Evolutionary conservation across 352 stramenopile species (phyloP).

Genomic region (Phytophthora multivora): DNA sequence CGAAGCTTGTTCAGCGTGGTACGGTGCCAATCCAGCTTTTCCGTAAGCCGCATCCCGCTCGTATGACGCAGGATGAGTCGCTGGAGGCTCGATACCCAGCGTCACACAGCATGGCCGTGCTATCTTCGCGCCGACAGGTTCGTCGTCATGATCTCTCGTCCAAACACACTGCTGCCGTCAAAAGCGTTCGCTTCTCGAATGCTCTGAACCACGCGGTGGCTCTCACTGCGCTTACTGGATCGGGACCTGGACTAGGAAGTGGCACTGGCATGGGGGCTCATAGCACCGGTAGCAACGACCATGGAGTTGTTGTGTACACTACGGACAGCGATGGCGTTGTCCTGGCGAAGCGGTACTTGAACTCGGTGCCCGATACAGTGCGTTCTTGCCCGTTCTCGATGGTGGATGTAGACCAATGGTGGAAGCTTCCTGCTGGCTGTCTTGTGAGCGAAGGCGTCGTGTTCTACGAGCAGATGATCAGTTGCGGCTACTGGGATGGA

Average conservation of each 20-base stretch:
- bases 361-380: slow-evolving; percentile 66
- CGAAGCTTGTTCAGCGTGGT: slow-evolving; percentile 74
- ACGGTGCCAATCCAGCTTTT: slow-evolving; percentile 82
- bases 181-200: slow-evolving; percentile 82
- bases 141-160: slow-evolving; percentile 80
- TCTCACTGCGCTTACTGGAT: slow-evolving; percentile 46
- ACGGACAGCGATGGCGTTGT: slow-evolving; percentile 79
- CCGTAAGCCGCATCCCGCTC: slow-evolving; percentile 66
- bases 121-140: slow-evolving; percentile 82
- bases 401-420: slow-evolving; percentile 87
- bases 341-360: slow-evolving; percentile 79
- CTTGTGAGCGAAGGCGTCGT: slow-evolving; percentile 80
- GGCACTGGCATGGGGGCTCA: slow-evolving; percentile 78
- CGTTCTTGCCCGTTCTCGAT: slow-evolving; percentile 80
- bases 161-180: slow-evolving; percentile 68
- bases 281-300: slow-evolving; percentile 53
- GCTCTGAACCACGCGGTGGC: slow-evolving; percentile 65
- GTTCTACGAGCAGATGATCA: slow-evolving; percentile 91
- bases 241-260: slow-evolving; percentile 59
- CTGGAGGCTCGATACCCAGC: slow-evolving; percentile 73
- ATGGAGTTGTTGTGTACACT: slow-evolving; percentile 82
- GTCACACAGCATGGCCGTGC: slow-evolving; percentile 69
- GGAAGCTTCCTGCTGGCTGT: slow-evolving; percentile 77
- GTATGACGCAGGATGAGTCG: slow-evolving; percentile 81
- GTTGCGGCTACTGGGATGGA: slow-evolving; percentile 87